Percentiles rank a stretch among this genome's conserved stretches.
These are phyloP conservation scores for Capronia americana DNA, from an alignment of 2,329 filamentous ascomycete species.

Conservation along the genomic window DNA sequence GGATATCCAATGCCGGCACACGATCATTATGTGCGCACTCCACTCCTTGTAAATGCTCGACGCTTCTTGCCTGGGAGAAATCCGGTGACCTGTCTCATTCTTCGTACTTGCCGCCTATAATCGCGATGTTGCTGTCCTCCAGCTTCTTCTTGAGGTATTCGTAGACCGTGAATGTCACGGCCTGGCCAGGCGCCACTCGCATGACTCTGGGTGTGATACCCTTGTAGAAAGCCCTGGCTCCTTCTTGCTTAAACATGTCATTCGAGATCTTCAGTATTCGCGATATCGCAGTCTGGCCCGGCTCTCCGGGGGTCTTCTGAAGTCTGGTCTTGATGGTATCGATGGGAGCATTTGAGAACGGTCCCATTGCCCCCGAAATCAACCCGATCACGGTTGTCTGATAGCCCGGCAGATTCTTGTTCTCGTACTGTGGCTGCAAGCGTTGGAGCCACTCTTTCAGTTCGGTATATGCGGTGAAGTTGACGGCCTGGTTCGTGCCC, in stretches of 20 bases:
- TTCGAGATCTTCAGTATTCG: constrained; percentile 78
- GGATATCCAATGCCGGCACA: background rate
- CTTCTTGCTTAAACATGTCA: constrained; percentile 94
- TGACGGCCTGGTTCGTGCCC: constrained; percentile 96
- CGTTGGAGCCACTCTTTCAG: constrained; percentile 80
- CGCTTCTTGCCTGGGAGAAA: background rate
- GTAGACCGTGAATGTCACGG: constrained; percentile 76
- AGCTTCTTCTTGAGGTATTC: constrained; percentile 76
- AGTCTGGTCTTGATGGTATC: constrained; percentile 98
- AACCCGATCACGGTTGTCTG: constrained; percentile 92
- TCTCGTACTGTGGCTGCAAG: constrained; percentile 72
- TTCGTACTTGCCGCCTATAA: constrained; percentile 70
- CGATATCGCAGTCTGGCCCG: constrained; percentile 78
- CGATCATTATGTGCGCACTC: background rate
- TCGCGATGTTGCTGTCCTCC: constrained; percentile 67
- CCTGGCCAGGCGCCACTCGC: constrained; percentile 95
- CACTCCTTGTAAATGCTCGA: constrained; percentile 1
- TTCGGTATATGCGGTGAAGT: constrained; percentile 97
- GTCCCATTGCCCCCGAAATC: constrained; percentile 91
- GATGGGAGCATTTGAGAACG: constrained; percentile 94
- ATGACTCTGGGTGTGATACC: constrained; percentile 97
- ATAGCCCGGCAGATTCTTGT: constrained; percentile 75
- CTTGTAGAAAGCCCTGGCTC: constrained; percentile 95
- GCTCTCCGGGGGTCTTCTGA: constrained; percentile 84
- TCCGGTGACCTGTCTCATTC: constrained; percentile 51